Conservation (phyloP, 768 basidiomycete species). For the Trametes elegans region DNA sequence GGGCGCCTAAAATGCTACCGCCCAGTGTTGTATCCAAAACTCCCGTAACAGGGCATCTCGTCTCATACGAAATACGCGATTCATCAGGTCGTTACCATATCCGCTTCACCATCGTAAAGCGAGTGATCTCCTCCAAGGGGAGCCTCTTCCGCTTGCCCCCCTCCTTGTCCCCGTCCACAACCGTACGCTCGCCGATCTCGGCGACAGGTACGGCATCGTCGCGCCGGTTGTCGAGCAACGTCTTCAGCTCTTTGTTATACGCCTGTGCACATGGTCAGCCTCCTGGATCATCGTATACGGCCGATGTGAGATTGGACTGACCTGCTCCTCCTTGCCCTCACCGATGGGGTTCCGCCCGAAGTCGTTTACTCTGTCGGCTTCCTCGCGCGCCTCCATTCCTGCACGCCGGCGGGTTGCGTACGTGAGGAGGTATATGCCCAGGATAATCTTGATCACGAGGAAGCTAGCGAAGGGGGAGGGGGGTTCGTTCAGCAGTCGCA, state of each 20-base stretch:
- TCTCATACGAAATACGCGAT: neutral
- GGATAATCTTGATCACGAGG: slow-evolving; percentile 86
- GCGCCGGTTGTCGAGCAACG: slow-evolving; percentile 59
- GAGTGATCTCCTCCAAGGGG: slow-evolving; percentile 82
- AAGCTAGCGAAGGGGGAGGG: slow-evolving; percentile 45
- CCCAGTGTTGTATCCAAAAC: no score
- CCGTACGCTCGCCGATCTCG: slow-evolving; percentile 65
- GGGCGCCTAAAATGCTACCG: no score
- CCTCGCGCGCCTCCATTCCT: slow-evolving; percentile 75
- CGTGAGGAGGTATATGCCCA: slow-evolving; percentile 83
- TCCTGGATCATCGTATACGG: no score
- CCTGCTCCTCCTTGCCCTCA: slow-evolving; percentile 84
- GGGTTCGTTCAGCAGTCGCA: neutral
- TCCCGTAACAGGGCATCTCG: neutral
- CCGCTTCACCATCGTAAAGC: slow-evolving; percentile 95
- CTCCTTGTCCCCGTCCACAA: slow-evolving; percentile 16
- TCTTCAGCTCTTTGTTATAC: slow-evolving; percentile 82
- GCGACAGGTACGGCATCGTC: slow-evolving; percentile 68
- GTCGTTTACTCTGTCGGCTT: slow-evolving; percentile 78
- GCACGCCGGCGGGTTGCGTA: slow-evolving; percentile 74
- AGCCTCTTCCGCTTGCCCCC: slow-evolving; percentile 57
- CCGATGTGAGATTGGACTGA: no score
- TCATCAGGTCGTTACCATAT: slow-evolving; percentile 52
- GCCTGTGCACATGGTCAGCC: slow-evolving; percentile 40
- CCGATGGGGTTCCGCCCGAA: slow-evolving; percentile 91